phyloP scores from a whole-genome alignment of 1,284 basidiomycete genomes.

The Somion occarium region DNA sequence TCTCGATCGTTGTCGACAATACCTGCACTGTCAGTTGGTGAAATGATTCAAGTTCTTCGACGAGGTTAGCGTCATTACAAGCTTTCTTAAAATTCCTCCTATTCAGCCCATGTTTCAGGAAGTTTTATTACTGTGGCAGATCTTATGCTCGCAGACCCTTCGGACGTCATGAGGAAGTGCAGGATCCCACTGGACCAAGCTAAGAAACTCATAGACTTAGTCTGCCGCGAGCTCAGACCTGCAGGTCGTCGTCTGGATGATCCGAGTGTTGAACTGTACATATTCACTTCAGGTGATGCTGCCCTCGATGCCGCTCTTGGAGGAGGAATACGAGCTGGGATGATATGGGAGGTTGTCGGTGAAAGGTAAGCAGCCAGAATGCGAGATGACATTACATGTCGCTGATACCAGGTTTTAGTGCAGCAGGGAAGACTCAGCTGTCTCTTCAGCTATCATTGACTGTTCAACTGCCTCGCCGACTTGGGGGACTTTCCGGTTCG shows the following conservation, averaged over 20 bases:
- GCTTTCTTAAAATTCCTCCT: background rate
- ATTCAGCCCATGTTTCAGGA: constrained; percentile 16
- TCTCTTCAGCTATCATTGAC: constrained; percentile 74
- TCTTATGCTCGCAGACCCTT: constrained; percentile 41
- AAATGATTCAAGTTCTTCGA: constrained; percentile 13
- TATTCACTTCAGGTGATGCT: constrained; percentile 67
- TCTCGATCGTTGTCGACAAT: constrained; percentile 8
- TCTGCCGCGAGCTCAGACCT: constrained; percentile 37
- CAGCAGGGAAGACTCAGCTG: constrained; percentile 85
- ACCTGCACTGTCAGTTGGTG: constrained; percentile 3
- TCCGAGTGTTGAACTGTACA: constrained; percentile 32
- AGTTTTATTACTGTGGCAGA: constrained; percentile 37
- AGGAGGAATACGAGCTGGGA: constrained; percentile 72
- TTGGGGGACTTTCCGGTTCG: constrained; percentile 52
- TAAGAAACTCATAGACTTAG: constrained; percentile 41
- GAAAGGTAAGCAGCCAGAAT: constrained; percentile 58
- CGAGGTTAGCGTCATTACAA: constrained; percentile 13
- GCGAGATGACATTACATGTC: background rate
- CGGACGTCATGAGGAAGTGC: constrained; percentile 52
- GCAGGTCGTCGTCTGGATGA: constrained; percentile 34
- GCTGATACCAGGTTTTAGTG: constrained; percentile 38
- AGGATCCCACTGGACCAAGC: constrained; percentile 43
- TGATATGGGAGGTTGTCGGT: constrained; percentile 83
- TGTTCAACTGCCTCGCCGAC: constrained; percentile 59
- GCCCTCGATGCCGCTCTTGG: constrained; percentile 63